Conservation (phyloP, 352 stramenopile genomes). For the Globisporangium iwayamae region DNA sequence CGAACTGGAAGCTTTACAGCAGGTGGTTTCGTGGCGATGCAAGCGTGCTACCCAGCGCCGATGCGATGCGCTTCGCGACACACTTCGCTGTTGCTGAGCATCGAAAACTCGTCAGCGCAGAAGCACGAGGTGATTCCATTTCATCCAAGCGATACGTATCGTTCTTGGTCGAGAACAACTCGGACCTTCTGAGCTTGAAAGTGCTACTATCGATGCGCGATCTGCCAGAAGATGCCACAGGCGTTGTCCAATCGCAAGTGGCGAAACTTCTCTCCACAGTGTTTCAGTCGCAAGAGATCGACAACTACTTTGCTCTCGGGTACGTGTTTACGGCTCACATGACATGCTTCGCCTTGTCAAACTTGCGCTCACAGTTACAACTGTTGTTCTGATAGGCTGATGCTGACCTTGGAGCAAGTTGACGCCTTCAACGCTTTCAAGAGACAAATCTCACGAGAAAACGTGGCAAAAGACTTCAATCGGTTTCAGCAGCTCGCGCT, state of each 20-base stretch:
- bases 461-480: slow-evolving; percentile 78
- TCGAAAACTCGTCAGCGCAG: slow-evolving; percentile 22
- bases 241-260: slow-evolving; percentile 45
- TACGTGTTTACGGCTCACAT: slow-evolving; percentile 15
- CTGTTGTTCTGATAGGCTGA: slow-evolving; percentile 30
- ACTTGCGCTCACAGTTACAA: neutral
- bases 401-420: slow-evolving; percentile 76
- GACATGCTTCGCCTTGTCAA: neutral
- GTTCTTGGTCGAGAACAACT: slow-evolving; percentile 62
- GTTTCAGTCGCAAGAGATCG: slow-evolving; percentile 68
- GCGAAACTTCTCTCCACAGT: slow-evolving; percentile 60
- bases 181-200: slow-evolving; percentile 62
- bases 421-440: slow-evolving; percentile 69
- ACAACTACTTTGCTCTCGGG: slow-evolving; percentile 65
- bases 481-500: slow-evolving; percentile 74
- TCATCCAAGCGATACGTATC: slow-evolving; percentile 65
- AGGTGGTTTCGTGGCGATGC: slow-evolving; percentile 61
- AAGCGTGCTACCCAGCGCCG: slow-evolving; percentile 37
- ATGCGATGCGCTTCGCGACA: slow-evolving; percentile 57
- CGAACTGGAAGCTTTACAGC: slow-evolving; percentile 35
- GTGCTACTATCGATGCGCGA: slow-evolving; percentile 57
- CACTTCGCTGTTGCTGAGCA: slow-evolving; percentile 63
- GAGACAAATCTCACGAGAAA: slow-evolving; percentile 74
- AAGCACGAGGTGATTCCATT: slow-evolving; percentile 29
- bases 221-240: slow-evolving; percentile 47